A percentile compares a stretch with the other conserved stretches of the same genome.
Conservation (phyloP, 2,329 filamentous ascomycete species). For the Colletotrichum chlorophyti region DNA sequence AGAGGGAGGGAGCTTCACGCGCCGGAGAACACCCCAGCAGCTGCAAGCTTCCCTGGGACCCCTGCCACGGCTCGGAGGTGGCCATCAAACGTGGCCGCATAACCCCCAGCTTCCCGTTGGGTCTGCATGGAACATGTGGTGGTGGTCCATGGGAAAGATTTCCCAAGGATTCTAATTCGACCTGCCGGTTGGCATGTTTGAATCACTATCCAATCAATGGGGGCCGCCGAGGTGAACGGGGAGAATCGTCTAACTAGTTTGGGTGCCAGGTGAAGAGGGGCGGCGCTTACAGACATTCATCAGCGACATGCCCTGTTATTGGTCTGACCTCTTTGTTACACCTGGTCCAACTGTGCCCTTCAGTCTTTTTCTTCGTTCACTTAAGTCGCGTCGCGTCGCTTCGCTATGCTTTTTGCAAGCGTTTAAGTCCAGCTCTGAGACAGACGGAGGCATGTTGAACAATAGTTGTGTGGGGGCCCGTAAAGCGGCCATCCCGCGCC, state of each 20-base stretch:
- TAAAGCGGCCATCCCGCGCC: too few species aligned
- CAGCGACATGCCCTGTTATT: conserved; percentile 8
- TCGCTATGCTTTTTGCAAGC: too few species aligned
- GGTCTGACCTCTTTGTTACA: background rate
- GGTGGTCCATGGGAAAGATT: background rate
- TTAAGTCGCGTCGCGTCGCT: too few species aligned
- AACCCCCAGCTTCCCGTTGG: conserved; percentile 23
- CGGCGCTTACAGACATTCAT: conserved; percentile 26
- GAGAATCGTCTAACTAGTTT: conserved; percentile 22
- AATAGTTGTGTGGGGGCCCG: too few species aligned
- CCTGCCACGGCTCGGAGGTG: conserved; percentile 6
- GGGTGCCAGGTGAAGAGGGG: conserved; percentile 25
- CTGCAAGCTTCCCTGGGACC: conserved; percentile 24
- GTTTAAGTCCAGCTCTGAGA: too few species aligned
- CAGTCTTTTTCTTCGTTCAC: too few species aligned
- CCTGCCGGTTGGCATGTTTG: background rate
- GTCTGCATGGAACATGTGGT: conserved; percentile 2
- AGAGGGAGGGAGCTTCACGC: conserved; percentile 21
- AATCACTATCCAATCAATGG: conserved; percentile 17
- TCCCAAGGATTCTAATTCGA: conserved; percentile 17
- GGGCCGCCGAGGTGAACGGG: conserved; percentile 10
- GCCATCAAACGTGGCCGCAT: conserved; percentile 22
- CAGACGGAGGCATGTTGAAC: too few species aligned
- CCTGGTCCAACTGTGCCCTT: too few species aligned
- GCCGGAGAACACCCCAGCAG: conserved; percentile 11